Percentiles rank a stretch among this genome's conserved stretches.
phyloP scores from a whole-genome alignment of 495 filamentous ascomycete species.

The Monascus purpureus region DNA sequence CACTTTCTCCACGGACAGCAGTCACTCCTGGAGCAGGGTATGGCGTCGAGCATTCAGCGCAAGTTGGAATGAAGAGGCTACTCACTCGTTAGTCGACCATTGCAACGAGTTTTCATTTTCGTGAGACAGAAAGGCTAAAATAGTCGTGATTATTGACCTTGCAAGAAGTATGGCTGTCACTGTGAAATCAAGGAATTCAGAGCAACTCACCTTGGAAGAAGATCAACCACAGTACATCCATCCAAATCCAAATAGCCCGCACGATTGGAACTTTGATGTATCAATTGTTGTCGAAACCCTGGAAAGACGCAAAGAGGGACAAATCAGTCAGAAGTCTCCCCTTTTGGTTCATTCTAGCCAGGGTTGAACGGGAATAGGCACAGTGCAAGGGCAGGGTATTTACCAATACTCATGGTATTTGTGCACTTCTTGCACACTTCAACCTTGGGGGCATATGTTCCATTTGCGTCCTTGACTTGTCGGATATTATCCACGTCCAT shows the following conservation, averaged over 20 bases:
- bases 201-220: constrained; percentile 56
- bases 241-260: constrained; percentile 76
- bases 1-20: constrained; percentile 61
- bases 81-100: not conserved
- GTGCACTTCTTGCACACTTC: constrained; percentile 69
- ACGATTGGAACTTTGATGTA: constrained; percentile 62
- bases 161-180: too few relatives aligned
- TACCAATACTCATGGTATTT: constrained; percentile 45
- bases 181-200: too few relatives aligned
- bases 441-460: constrained; percentile 15
- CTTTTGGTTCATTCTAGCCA: not conserved
- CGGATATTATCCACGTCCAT: constrained; percentile 59
- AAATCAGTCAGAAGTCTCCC: too few relatives aligned
- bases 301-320: constrained; percentile 2
- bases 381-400: too few relatives aligned
- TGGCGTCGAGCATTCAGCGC: constrained; percentile 60
- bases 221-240: constrained; percentile 63
- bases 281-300: constrained; percentile 59
- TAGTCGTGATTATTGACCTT: too few relatives aligned
- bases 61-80: constrained; percentile 74
- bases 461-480: constrained; percentile 25
- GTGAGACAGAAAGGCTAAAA: too few relatives aligned
- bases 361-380: not conserved
- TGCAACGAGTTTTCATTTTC: not conserved
- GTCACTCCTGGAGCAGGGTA: constrained; percentile 49